phyloP scores from a whole-genome alignment of 495 filamentous ascomycete species.

The Lasiosphaeria hispida region DNA sequence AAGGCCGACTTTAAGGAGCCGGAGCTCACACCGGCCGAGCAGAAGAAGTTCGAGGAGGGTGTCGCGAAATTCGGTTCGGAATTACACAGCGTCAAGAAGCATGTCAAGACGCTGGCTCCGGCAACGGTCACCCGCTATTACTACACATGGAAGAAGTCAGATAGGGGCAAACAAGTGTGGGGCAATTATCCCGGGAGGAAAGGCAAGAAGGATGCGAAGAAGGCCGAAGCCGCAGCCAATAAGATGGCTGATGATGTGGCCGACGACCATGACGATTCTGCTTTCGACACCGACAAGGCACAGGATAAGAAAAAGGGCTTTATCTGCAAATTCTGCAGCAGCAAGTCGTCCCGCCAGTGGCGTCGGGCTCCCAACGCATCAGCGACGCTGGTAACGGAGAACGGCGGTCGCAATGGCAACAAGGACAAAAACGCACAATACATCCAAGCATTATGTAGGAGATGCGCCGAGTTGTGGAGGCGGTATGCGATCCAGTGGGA shows the following conservation, averaged over 20 bases:
- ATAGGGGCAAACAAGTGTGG: conserved; percentile 83
- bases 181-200: conserved; percentile 80
- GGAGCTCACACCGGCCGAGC: conserved; percentile 70
- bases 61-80: conserved; percentile 92
- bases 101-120: conserved; percentile 77
- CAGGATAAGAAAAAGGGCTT: conserved; percentile 73
- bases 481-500: conserved; percentile 96
- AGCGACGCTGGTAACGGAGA: conserved; percentile 66
- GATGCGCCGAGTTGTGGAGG: conserved; percentile 89
- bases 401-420: conserved; percentile 54
- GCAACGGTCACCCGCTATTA: conserved; percentile 86
- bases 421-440: conserved; percentile 75
- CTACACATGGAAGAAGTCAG: conserved; percentile 97
- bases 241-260: conserved; percentile 90
- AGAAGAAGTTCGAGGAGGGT: conserved; percentile 88
- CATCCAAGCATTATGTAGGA: conserved; percentile 79
- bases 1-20: conserved; percentile 83
- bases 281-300: conserved; percentile 91
- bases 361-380: conserved; percentile 82
- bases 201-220: conserved; percentile 77
- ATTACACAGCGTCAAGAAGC: conserved; percentile 74
- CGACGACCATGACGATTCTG: conserved; percentile 90
- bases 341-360: conserved; percentile 82
- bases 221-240: conserved; percentile 60
- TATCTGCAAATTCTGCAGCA: conserved; percentile 90